Conservation (phyloP, 78 protist genomes). For the Dictyostelium brefeldianum region DNA sequence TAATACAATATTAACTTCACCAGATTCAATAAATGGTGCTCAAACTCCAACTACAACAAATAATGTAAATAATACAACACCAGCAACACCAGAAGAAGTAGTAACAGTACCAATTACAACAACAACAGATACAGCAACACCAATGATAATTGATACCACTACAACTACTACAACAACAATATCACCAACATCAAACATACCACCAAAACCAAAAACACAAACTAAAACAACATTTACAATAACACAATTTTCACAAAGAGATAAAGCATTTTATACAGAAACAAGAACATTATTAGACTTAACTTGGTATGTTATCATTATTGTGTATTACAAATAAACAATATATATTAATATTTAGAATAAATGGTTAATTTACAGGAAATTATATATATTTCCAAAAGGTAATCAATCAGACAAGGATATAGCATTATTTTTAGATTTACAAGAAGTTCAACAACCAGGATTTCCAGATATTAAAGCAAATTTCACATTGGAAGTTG, state of each 20-base stretch:
- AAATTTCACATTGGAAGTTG: constrained; percentile 42
- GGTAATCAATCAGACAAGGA: constrained; percentile 44
- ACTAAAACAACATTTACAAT: constrained; percentile 27
- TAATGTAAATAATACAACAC: background rate
- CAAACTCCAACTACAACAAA: background rate
- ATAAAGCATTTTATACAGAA: constrained; percentile 35
- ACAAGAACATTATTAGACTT: constrained; percentile 7
- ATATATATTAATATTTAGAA: background rate
- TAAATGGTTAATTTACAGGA: background rate
- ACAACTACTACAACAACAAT: background rate
- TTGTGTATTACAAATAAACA: background rate
- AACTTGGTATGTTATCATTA: constrained; percentile 51
- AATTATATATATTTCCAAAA: constrained; percentile 58
- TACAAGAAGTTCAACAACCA: constrained; percentile 18
- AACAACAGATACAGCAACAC: background rate
- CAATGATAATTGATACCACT: background rate
- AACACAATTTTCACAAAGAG: constrained; percentile 17
- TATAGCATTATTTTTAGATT: constrained; percentile 51
- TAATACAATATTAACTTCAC: constrained; percentile 6
- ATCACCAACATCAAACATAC: background rate
- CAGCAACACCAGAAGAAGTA: background rate
- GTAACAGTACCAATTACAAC: background rate
- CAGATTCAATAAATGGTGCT: constrained; percentile 14
- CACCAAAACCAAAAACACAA: background rate
- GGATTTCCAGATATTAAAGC: constrained; percentile 35